phyloP scores from a whole-genome alignment of 768 basidiomycete genomes.

The Mycena venus region DNA sequence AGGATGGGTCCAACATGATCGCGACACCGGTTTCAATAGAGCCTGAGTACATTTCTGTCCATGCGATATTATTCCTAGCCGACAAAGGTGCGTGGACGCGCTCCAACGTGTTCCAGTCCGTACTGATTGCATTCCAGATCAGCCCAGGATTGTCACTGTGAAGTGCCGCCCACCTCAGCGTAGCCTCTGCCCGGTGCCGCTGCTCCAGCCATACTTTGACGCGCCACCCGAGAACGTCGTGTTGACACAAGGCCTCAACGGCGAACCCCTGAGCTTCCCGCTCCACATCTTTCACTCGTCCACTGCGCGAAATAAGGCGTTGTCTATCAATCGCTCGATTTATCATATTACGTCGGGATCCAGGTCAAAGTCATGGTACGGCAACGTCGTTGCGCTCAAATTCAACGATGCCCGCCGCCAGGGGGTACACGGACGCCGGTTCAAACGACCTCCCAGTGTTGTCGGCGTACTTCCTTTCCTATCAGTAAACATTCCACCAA shows the following conservation, averaged over 20 bases:
- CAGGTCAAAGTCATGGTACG: slow-evolving; percentile 85
- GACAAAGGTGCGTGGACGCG: slow-evolving; percentile 70
- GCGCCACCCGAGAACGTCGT: too few relatives aligned
- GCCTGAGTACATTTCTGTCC: slow-evolving; percentile 74
- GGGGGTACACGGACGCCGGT: slow-evolving; percentile 86
- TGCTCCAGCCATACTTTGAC: slow-evolving; percentile 76
- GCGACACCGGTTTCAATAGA: slow-evolving; percentile 82
- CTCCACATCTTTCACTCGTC: slow-evolving; percentile 88
- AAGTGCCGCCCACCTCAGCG: slow-evolving; percentile 76
- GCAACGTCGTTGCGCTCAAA: slow-evolving; percentile 85
- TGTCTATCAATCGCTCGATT: slow-evolving; percentile 83
- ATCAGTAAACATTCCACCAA: slow-evolving; percentile 61
- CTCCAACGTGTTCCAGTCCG: background rate
- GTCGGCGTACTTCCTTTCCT: slow-evolving; percentile 88
- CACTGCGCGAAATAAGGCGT: slow-evolving; percentile 65
- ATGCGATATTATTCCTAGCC: slow-evolving; percentile 82
- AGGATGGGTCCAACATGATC: slow-evolving; percentile 69
- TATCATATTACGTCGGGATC: slow-evolving; percentile 87
- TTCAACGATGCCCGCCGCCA: slow-evolving; percentile 88
- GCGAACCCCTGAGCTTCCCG: slow-evolving; percentile 85
- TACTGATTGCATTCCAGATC: slow-evolving; percentile 59
- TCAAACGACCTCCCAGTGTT: slow-evolving; percentile 88
- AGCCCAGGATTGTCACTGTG: slow-evolving; percentile 78
- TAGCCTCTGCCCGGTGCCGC: slow-evolving; percentile 79
- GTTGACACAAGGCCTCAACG: slow-evolving; percentile 85